Evolutionary conservation across 2,329 filamentous ascomycete genomes (phyloP).

Genomic region (Paecilomyces formosus): DNA sequence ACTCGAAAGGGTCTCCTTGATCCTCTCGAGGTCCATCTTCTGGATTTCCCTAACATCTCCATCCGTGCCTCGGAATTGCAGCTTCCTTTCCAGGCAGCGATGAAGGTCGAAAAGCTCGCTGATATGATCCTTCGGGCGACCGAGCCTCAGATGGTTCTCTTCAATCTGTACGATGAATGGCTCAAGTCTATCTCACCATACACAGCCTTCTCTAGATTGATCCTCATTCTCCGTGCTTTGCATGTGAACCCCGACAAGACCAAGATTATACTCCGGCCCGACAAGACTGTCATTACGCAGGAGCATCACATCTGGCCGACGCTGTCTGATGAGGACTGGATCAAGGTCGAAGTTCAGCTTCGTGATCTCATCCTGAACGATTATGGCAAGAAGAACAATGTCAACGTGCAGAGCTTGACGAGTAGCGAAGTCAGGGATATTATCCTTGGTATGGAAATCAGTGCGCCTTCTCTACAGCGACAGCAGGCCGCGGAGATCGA

Average conservation of each 20-base stretch:
- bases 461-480: conserved; percentile 92
- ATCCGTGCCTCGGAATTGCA: conserved; percentile 96
- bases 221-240: conserved; percentile 86
- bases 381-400: conserved; percentile 99
- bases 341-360: conserved; percentile 96
- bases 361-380: conserved; percentile 95
- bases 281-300: conserved; percentile 97
- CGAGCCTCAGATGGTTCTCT: conserved; percentile 99
- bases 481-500: conserved; percentile 98
- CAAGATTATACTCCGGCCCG: conserved; percentile 85
- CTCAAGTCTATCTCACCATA: conserved; percentile 97
- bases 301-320: conserved; percentile 99
- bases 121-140: conserved; percentile 98
- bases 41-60: conserved; percentile 98
- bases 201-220: conserved; percentile 91
- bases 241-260: conserved; percentile 99
- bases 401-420: conserved; percentile 94
- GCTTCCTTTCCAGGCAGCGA: conserved; percentile 96
- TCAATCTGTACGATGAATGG: conserved; percentile 99
- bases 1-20: conserved; percentile 95
- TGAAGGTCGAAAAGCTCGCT: conserved; percentile 99
- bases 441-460: conserved; percentile 99
- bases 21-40: conserved; percentile 90
- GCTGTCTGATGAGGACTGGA: conserved; percentile 92
- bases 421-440: conserved; percentile 97